These are phyloP conservation scores for Colletotrichum sp. DNA, from an alignment of 2,329 filamentous ascomycete species.

Conservation along the genomic window DNA sequence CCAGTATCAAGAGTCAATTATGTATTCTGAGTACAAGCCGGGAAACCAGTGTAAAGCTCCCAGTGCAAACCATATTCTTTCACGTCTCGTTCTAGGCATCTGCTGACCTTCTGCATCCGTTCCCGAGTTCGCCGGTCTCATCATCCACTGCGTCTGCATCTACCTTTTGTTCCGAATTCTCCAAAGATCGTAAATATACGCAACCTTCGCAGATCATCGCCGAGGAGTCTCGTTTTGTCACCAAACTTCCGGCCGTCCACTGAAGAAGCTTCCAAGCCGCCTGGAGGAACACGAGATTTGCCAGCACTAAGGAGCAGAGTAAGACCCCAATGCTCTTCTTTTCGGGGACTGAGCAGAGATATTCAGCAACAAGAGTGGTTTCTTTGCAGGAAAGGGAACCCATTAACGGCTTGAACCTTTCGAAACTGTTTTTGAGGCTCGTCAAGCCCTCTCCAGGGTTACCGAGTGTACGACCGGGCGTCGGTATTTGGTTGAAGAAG, in stretches of 20 bases:
- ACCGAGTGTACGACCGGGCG: not conserved
- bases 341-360: not conserved
- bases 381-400: not conserved
- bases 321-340: not conserved
- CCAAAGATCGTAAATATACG: not conserved
- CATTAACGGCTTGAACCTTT: not conserved
- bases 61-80: not conserved
- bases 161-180: not conserved
- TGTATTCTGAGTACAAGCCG: not conserved
- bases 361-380: not conserved
- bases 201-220: not conserved
- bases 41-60: not conserved
- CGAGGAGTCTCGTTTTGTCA: not conserved
- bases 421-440: not conserved
- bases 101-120: not conserved
- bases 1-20: not conserved
- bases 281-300: not conserved
- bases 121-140: not conserved
- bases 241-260: not conserved
- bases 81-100: not conserved
- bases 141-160: not conserved
- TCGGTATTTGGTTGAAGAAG: not conserved
- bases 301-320: not conserved
- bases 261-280: not conserved
- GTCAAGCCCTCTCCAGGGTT: not conserved